phyloP scores from a whole-genome alignment of 108 stramenopile genomes.

The Schizochytrium sp. region DNA sequence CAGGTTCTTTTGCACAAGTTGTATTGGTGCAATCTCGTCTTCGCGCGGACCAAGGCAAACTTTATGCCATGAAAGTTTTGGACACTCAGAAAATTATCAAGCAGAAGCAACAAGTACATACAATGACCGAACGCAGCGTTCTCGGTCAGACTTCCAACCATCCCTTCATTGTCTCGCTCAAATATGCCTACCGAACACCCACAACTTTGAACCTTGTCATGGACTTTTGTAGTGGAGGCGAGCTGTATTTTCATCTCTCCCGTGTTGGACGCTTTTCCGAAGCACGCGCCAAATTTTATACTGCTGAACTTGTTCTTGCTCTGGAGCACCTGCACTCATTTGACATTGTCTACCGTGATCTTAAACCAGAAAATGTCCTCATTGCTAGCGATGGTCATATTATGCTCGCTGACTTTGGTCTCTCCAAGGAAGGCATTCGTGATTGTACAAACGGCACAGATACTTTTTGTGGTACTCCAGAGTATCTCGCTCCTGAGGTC shows the following conservation, averaged over 20 bases:
- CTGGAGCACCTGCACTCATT: conserved; percentile 93
- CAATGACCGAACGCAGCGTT: conserved; percentile 94
- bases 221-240: conserved; percentile 98
- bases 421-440: conserved; percentile 72
- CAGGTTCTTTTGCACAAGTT: conserved; percentile 76
- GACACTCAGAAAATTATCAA: conserved; percentile 69
- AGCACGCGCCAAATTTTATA: conserved; percentile 90
- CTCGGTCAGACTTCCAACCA: conserved; percentile 91
- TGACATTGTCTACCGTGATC: conserved; percentile 94
- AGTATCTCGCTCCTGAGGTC: conserved; percentile 99
- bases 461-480: conserved; percentile 98
- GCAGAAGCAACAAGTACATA: conserved; percentile 97
- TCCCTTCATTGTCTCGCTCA: conserved; percentile 98
- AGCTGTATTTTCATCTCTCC: conserved; percentile 96
- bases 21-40: conserved; percentile 67
- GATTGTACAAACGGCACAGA: conserved; percentile 65
- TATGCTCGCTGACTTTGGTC: conserved; percentile 76
- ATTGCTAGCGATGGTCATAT: conserved; percentile 82
- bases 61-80: conserved; percentile 77
- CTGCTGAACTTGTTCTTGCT: conserved; percentile 94
- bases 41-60: conserved; percentile 67
- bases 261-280: conserved; percentile 93
- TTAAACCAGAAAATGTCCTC: conserved; percentile 97
- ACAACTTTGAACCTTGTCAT: conserved; percentile 96
- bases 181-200: conserved; percentile 97